phyloP scores from a whole-genome alignment of 305 asterid species.

The Fraxinus paxiana region DNA sequence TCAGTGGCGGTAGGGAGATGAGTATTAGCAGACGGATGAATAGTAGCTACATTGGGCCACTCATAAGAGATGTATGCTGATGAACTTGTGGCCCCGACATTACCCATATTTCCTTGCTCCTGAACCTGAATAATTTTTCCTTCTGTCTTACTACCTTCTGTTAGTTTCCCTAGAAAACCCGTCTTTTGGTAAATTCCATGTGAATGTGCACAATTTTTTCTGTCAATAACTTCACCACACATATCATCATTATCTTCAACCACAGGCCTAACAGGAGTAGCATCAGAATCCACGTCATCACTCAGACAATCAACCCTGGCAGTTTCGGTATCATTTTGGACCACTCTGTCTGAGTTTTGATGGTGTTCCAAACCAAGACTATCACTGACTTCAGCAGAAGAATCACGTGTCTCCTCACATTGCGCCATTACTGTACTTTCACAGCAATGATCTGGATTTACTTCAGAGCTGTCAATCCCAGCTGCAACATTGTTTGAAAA shows the following conservation, averaged over 20 bases:
- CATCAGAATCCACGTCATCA: constrained; percentile 33
- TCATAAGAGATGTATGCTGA: constrained; percentile 76
- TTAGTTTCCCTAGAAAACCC: constrained; percentile 39
- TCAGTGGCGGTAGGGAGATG: constrained; percentile 91
- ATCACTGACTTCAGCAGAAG: constrained; percentile 34
- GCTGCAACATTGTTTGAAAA: constrained; percentile 28
- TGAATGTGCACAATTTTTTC: constrained; percentile 30
- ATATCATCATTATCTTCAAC: constrained; percentile 35
- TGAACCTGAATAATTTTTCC: constrained; percentile 36
- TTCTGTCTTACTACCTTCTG: constrained; percentile 41
- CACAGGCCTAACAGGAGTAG: constrained; percentile 35
- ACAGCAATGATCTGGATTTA: constrained; percentile 26
- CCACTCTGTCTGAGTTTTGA: constrained; percentile 19
- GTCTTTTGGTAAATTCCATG: constrained; percentile 25
- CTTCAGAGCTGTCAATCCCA: constrained; percentile 36
- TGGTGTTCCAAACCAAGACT: constrained; percentile 37
- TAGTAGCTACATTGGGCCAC: constrained; percentile 81
- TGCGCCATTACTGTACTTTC: constrained; percentile 21
- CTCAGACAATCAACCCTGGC: constrained; percentile 29
- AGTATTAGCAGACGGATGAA: constrained; percentile 50
- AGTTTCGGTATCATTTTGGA: constrained; percentile 26
- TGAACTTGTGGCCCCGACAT: constrained; percentile 59
- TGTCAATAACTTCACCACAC: constrained; percentile 20
- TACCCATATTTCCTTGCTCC: constrained; percentile 50
- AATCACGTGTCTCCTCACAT: constrained; percentile 20